Evolutionary conservation across 2,329 filamentous ascomycete species (phyloP), one percentile per base, ranked within the genome.

Genomic region (Cytospora mali): DNA sequence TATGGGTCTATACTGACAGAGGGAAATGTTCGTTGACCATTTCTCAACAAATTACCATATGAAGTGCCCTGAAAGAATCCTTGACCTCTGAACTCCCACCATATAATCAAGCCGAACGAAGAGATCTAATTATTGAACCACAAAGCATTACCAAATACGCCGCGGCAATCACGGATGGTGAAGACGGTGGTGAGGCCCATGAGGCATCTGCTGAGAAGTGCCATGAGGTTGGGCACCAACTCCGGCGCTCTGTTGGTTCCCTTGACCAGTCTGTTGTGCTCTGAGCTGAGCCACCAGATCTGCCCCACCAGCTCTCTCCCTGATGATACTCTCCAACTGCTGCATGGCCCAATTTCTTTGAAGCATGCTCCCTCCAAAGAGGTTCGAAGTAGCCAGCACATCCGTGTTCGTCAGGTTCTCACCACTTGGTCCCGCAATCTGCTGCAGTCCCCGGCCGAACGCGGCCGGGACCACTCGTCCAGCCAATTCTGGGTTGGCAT

Each of bases 381-480:
- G 50, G 16, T 35, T 60, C 21, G 25, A 21, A 29, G 21, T 48
- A 31, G 50, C 50, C n/a, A 27, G 58, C 50, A 60, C 28, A 25
- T 60, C 51, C 21, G 2, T 54, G 39, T 54, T 54, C 1, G 42
- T 23, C 27, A 60, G 50, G 28, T 6, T 42, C 16, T 46, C 21
- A 39, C 58, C 58, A 33, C 48, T 48, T 4, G 50, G 35, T 18
- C 58, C 58, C 27, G 58, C 58, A 6, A 60, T 42, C 14, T 28
- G 25, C 50, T 60, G 58, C 50, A 60, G 11, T 11, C 48, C 50
- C 21, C 42, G 58, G 50, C 29, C 42, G 6, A 54, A 60, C 21
- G 51, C 53, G 10, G 28, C 7, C 21, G 58, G 58, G 58, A 60
- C 58, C 14, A 60, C 58, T 4, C 53, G 58, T 23, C 58, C 58